Conservation (phyloP, 441 rosid species). For the Jatropha podagrica region DNA sequence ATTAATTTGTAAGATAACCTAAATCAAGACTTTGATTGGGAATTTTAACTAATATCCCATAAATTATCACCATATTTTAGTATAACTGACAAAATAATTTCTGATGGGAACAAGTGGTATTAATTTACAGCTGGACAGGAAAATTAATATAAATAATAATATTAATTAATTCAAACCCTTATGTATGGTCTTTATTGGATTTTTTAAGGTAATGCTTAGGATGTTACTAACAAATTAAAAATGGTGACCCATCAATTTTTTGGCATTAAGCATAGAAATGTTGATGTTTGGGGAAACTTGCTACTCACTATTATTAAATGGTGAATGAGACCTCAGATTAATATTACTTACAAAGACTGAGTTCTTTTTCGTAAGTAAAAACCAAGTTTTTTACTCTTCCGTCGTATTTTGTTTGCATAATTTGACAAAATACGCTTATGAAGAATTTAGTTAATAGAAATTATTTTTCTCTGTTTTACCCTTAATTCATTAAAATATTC, state of each 20-base stretch:
- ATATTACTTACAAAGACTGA: neutral
- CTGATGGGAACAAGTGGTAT: constrained; percentile 2
- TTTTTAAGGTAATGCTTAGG: constrained; percentile 4
- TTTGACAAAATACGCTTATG: no score
- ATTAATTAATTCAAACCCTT: no score
- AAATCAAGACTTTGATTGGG: constrained; percentile 34
- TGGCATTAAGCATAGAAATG: constrained; percentile 6
- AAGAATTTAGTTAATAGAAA: no score
- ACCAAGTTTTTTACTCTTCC: no score
- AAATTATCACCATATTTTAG: neutral
- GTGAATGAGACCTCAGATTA: constrained; percentile 11
- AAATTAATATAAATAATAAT: neutral
- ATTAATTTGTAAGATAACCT: constrained; percentile 24
- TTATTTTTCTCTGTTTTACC: no score
- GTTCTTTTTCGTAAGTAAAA: neutral
- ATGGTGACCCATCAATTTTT: constrained; percentile 9
- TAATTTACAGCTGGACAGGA: constrained; percentile 10
- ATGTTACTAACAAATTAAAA: neutral
- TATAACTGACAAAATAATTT: constrained; percentile 12
- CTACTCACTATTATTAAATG: neutral
- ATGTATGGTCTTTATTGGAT: neutral
- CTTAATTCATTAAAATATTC: no score
- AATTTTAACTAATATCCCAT: constrained; percentile 27
- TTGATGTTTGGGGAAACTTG: constrained; percentile 3
- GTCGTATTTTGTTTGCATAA: no score